Base-by-base conservation (phyloP, 2,329 filamentous ascomycete species). In the Sphaerulina vaccinii region DNA sequence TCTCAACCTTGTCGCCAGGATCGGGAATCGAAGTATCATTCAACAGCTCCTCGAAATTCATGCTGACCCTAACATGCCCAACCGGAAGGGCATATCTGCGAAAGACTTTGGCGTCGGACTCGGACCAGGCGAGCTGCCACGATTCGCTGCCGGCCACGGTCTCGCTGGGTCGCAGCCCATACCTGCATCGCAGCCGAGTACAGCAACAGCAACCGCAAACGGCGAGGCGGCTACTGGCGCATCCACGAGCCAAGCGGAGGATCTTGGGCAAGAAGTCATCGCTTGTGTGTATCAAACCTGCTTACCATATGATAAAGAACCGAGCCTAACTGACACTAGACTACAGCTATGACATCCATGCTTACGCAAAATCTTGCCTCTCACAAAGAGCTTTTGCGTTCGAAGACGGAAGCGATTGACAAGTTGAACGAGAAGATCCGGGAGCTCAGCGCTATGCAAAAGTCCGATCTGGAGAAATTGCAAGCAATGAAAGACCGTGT, bases 31-130 rank as follows among this genome's bases (percentile, higher is more conserved):
- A 49, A 95, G 90, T 63, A 96, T 99, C 62, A 95, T 97, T 52
- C 92, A 90, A n/a, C 93, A 99, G 68, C 77, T 99, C 24, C 78
- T 97, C 9, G 93, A 99, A 71, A 91, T 99, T 37, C 90, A 92
- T 51, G 93, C 93, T 1, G 90, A 97, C 69, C 87, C 90, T n/a
- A 84, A 86, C 47, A 91, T 97, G 64, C 82, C 90, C 5, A 99
- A 99, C 65, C 84, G 90, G 42, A 91, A 91, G 38, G 91, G 92
- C 16, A 78, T 97, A 10, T 81, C 89, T 33, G 91, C 93, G 1
- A 79, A 90, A n/a, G 93, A 97, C 68, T 99, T 99, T 73, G 92
- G 92, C 7, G 89, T 97, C 22, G 90, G 90, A 4, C 82, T 83
- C 8, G 86, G 89, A 44, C 74, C 77, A 57, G 75, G 79, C 32